Base-by-base conservation (phyloP, 306 rosid genomes). In the Lablab purpureus region DNA sequence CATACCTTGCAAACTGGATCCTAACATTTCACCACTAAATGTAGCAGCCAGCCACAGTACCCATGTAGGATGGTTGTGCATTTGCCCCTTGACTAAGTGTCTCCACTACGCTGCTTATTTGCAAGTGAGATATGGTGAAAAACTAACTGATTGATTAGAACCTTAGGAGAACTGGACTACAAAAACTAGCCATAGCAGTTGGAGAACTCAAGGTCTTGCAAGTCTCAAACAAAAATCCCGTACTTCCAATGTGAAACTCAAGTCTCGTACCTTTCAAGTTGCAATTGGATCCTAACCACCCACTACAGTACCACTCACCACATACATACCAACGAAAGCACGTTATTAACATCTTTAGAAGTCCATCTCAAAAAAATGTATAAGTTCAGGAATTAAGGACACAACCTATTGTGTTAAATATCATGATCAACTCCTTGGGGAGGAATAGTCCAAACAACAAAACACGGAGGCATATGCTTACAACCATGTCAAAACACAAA, bases 371-470 rank as follows among this genome's bases (percentile, higher is more conserved):
- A 60, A 47, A 28, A 28, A 45, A 23, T 32, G 60, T 45, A 27
- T 10, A 11, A 45, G 27, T 59, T 59, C 21, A 46, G 41, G 22
- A 28, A 32, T 17, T 62, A 62, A 62, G 60, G 47, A 50, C 49
- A 19, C 28, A 32, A 37, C 17, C 11, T 40, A 74, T 56, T 40
- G 25, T 40, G 41, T 40, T 56, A 73, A 51, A 22, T 23, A 3
- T 4, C 54, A 41, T 6, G 30, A 55, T 1, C 19, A 28, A 59
- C 6, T n/a, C 27, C 58, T 25, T 43, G 18, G 69, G 56, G 68
- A 58, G 58, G 79, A 56, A 56, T 11, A 41, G n/a, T 46, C 56
- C 36, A 64, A 47, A 47, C 51, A 18, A 49, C 51, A 64, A 63
- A 30, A 34, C 37, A 76, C 15, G 25, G 36, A 76, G 2, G 37